Evolutionary conservation across 148 eudicot genomes (phyloP), one percentile per base, ranked within the genome.

Genomic region (Silene conica): DNA sequence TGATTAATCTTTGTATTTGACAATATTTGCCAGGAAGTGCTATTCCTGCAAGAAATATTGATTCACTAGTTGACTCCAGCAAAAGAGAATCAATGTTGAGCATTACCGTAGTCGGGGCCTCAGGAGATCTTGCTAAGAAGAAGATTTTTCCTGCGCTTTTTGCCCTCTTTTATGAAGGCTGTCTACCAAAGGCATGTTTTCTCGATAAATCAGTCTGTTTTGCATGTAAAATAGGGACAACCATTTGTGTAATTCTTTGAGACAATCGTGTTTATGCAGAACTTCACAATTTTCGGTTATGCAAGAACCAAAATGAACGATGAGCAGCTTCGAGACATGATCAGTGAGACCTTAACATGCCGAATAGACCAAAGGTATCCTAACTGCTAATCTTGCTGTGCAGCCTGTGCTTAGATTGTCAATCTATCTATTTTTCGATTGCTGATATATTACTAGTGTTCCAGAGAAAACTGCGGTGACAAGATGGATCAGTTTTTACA

Each of bases 131-230:
- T 59, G 98, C 98, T 70, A 93, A 76, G 85, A 90, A 86, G 83
- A 93, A 93, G 80, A 93, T 93, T 56, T 93, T 90, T 75, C 98
- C 98, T 28, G 98, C 98, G 67, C 87, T 93, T 45, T 93, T 93
- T 71, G 98, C 98, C 46, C 87, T 93, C 59, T 90, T 63, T 73
- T 93, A 89, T 34, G 89, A 86, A 66, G 89, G 76, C 73, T 86
- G 81, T 58, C 85, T 93, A 69, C 96, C 96, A 2, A 80, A 90
- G 94, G 98, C 89, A 43, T 60, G 63, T 19, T 25, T 6, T 61
- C 50, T 69, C 23, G 3, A 15, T 22, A 45, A 8, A 63, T 46
- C 43, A 45, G 14, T n/a, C 28, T 68, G 19, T 41, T 60, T 46
- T 41, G 55, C 16, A 67, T 16, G 23, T 57, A 45, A 59, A n/a